Base-by-base conservation (phyloP, 371 early-diverging fungal species). In the Mortierella sp. region DNA sequence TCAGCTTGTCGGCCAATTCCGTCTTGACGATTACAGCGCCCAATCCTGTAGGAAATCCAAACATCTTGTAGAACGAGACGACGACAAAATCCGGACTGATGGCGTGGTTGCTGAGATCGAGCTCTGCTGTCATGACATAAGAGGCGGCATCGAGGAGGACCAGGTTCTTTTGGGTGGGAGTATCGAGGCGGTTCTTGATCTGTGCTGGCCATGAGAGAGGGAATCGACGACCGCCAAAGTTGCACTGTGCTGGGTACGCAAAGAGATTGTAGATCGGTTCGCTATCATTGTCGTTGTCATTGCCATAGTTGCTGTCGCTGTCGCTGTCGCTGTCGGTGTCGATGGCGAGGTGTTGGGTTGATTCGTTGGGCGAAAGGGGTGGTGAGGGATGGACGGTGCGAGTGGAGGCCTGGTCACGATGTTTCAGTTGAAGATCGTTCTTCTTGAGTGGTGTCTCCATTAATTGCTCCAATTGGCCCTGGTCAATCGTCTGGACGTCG, bases 11-110 rank as follows among this genome's bases (percentile, higher is more conserved):
- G 4, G 64, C 71, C 22, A 87, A 73, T 47, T 88, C 86, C 6
- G 89, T 89, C 64, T 89, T 86, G 43, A 94, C 85, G 24, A 95
- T 77, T 47, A 95, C 87, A 0, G 90, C 93, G 26, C 94, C 95
- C 14, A 95, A 80, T 4, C 94, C 94, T 9, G 94, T 93, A 5
- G 95, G 95, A 58, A 90, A 92, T 3, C 95, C 95, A 86, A 95
- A 94, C 72, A 94, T 88, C 79, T 95, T 95, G 91, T 95, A 95
- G 78, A 95, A 93, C 1, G 94, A 93, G 31, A 95, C 73, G 10
- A 87, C 88, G 2, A 92, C 79, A 79, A 94, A 93, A 70, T 94
- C 94, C 1, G 93, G 92, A 5, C 90, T 81, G 40, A 65, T 61
- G 9, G n/a, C 41, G n/a, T 72, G 72, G 26, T 77, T 86, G 63